Evolutionary conservation across 2,329 filamentous ascomycete species (phyloP).

Genomic region (Penicillium fuscoglaucum): DNA sequence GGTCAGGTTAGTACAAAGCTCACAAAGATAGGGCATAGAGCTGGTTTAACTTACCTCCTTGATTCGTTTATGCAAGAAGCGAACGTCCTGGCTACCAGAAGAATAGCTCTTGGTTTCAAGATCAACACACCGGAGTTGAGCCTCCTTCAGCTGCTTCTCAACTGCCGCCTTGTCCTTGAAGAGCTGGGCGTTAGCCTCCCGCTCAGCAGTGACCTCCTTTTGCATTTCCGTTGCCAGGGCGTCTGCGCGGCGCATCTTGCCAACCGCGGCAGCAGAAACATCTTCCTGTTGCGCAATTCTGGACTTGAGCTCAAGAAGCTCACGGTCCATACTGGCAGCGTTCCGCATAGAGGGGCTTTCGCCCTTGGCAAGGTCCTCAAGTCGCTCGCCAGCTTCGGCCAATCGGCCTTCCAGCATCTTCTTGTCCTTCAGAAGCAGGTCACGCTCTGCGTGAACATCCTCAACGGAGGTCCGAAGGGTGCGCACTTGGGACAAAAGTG

Average conservation of each 20-base stretch:
- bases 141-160: constrained; percentile 87
- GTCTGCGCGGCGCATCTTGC: constrained; percentile 95
- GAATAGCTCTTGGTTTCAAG: constrained; percentile 97
- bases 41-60: constrained; percentile 71
- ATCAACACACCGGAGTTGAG: constrained; percentile 86
- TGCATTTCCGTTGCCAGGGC: constrained; percentile 84
- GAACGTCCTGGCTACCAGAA: constrained; percentile 88
- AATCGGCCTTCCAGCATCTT: constrained; percentile 79
- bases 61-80: constrained; percentile 89
- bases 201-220: constrained; percentile 83
- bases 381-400: constrained; percentile 79
- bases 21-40: not conserved
- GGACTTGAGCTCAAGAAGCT: constrained; percentile 85
- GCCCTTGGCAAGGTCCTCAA: constrained; percentile 83
- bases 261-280: constrained; percentile 83
- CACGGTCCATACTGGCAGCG: constrained; percentile 82
- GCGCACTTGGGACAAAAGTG: constrained; percentile 84
- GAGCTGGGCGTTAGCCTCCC: constrained; percentile 76
- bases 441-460: constrained; percentile 80
- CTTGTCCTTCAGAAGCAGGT: constrained; percentile 84
- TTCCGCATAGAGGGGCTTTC: constrained; percentile 87
- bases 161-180: constrained; percentile 87
- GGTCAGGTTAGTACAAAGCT: constrained; percentile 22
- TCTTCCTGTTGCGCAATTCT: constrained; percentile 90
- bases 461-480: constrained; percentile 80